phyloP scores from a whole-genome alignment of 2,329 filamentous ascomycete genomes.

The Aspergillus glaucus region DNA sequence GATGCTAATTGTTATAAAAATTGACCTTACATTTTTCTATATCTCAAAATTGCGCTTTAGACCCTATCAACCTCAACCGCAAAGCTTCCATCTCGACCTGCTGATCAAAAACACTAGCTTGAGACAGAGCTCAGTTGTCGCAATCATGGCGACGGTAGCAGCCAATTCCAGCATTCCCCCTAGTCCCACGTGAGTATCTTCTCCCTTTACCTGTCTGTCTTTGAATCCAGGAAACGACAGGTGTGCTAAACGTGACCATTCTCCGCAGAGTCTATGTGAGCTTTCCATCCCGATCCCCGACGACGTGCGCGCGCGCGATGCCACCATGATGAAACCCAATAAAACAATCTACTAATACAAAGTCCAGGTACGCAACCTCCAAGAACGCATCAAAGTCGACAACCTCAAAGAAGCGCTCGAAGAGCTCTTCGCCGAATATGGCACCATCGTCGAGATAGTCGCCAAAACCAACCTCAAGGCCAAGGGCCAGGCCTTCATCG shows the following conservation, averaged over 20 bases:
- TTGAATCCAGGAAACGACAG: neutral
- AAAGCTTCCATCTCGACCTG: neutral
- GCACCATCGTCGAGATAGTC: conserved; percentile 74
- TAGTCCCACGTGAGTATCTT: conserved; percentile 34
- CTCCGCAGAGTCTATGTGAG: conserved; percentile 36
- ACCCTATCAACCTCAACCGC: neutral
- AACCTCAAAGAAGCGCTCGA: conserved; percentile 65
- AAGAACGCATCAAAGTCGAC: conserved; percentile 83
- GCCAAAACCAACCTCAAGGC: conserved; percentile 85
- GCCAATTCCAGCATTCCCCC: conserved; percentile 25
- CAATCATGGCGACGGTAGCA: conserved; percentile 33
- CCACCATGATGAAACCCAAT: conserved; percentile 1
- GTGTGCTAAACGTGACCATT: conserved; percentile 9
- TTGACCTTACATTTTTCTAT: too few relatives aligned
- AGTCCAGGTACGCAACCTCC: conserved; percentile 66
- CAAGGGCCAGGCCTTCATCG: conserved; percentile 92
- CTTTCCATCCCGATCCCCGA: conserved; percentile 9
- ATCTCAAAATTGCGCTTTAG: neutral
- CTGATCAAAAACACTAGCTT: conserved; percentile 13
- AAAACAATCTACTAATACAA: conserved; percentile 6
- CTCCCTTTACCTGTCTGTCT: neutral
- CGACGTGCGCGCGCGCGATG: neutral
- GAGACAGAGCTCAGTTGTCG: conserved; percentile 17
- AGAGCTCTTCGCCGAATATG: conserved; percentile 83
- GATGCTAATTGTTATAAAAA: conserved; percentile 21